A percentile compares a stretch with the other conserved stretches of the same genome.
These are phyloP conservation scores for Zasmidium cellare DNA, from an alignment of 2,329 filamentous ascomycete species.

Conservation along the genomic window DNA sequence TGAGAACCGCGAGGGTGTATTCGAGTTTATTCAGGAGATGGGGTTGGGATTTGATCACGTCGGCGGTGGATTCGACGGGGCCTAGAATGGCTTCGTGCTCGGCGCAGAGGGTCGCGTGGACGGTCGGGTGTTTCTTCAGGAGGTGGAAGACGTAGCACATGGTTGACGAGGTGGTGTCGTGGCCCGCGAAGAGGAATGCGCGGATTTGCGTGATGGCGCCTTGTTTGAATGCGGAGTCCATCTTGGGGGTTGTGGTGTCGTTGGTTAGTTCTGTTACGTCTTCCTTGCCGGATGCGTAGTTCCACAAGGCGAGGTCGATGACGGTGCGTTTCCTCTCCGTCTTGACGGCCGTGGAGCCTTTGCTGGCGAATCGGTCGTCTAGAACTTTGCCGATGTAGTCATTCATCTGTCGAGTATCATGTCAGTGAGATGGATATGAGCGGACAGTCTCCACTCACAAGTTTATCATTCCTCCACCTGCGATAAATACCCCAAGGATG, in stretches of 20 bases:
- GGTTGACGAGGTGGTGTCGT: slow-evolving; percentile 39
- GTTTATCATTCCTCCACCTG: slow-evolving; percentile 24
- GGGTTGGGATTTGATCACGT: slow-evolving; percentile 44
- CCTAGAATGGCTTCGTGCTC: slow-evolving; percentile 55
- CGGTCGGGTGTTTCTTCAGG: slow-evolving; percentile 35
- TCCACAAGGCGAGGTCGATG: slow-evolving; percentile 35
- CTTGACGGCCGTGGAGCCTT: slow-evolving; percentile 27
- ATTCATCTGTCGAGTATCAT: slow-evolving; percentile 9
- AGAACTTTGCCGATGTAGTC: slow-evolving; percentile 33
- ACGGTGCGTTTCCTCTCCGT: slow-evolving; percentile 20
- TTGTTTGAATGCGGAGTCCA: slow-evolving; percentile 36
- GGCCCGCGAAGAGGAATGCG: slow-evolving; percentile 42
- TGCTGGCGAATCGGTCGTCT: slow-evolving; percentile 34
- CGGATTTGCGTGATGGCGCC: slow-evolving; percentile 36
- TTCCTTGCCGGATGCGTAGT: slow-evolving; percentile 33
- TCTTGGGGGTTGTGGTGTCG: slow-evolving; percentile 12
- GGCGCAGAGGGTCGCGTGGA: slow-evolving; percentile 37
- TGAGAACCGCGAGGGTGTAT: slow-evolving; percentile 54
- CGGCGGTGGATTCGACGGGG: slow-evolving; percentile 17
- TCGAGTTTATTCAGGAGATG: slow-evolving; percentile 51
- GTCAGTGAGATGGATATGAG: neutral
- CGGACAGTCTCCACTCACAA: neutral
- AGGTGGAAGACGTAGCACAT: slow-evolving; percentile 39
- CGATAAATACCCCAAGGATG: slow-evolving; percentile 20
- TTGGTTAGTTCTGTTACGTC: slow-evolving; percentile 12